A percentile compares a stretch with the other conserved stretches of the same genome.
Evolutionary conservation across 352 stramenopile genomes (phyloP).

Genomic region (Phytophthora quininea): DNA sequence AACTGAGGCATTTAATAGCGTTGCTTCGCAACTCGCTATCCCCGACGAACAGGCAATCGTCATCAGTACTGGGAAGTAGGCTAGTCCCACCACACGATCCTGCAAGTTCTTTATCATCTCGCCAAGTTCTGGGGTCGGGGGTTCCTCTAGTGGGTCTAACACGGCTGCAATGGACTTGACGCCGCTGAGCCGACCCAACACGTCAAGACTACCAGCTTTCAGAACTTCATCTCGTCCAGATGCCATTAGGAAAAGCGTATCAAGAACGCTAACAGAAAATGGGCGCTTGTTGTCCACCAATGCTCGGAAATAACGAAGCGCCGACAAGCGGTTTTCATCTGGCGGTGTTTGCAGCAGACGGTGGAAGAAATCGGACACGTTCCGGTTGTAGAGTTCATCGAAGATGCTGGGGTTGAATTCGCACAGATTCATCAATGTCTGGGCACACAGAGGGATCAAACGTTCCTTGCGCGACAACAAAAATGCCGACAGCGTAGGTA

Average conservation of each 20-base stretch:
- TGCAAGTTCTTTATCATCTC: constrained; percentile 63
- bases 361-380: constrained; percentile 80
- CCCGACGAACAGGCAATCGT: constrained; percentile 51
- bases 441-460: constrained; percentile 65
- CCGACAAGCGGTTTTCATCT: constrained; percentile 76
- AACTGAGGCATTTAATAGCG: constrained; percentile 74
- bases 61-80: constrained; percentile 74
- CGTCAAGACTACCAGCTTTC: constrained; percentile 55
- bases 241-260: constrained; percentile 77
- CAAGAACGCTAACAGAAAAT: constrained; percentile 62
- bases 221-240: constrained; percentile 60
- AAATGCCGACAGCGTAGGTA: constrained; percentile 63
- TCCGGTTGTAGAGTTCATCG: constrained; percentile 61
- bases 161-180: constrained; percentile 59
- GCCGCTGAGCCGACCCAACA: constrained; percentile 60
- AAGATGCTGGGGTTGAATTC: constrained; percentile 76
- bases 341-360: constrained; percentile 75
- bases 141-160: constrained; percentile 48
- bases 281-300: constrained; percentile 61
- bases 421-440: constrained; percentile 82
- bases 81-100: constrained; percentile 60
- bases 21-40: constrained; percentile 56
- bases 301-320: constrained; percentile 70
- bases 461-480: constrained; percentile 72
- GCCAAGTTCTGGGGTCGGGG: constrained; percentile 43